Percentiles rank a stretch among this genome's conserved stretches.
Conservation (phyloP, 2,329 filamentous ascomycete genomes). For the Hymenoscyphus repandus region DNA sequence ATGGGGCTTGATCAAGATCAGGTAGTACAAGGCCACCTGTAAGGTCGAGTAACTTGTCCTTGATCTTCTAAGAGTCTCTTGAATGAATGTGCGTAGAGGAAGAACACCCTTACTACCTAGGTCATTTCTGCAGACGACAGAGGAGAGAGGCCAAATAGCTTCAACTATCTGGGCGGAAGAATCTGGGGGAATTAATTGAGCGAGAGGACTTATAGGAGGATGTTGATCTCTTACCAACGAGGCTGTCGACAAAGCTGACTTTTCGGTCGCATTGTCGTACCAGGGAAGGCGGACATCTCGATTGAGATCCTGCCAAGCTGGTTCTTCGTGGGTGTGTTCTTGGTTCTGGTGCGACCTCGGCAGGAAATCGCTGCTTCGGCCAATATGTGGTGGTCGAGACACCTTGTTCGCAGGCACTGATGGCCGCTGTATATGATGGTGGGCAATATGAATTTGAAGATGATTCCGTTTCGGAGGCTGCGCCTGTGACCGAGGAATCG, state of each 20-base stretch:
- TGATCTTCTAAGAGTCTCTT: constrained; percentile 91
- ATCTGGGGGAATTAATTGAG: constrained; percentile 55
- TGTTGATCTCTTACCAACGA: constrained; percentile 75
- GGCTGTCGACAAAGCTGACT: constrained; percentile 90
- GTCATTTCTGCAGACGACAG: constrained; percentile 69
- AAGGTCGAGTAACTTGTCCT: constrained; percentile 96
- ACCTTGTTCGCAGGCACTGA: constrained; percentile 29
- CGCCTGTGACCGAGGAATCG: constrained; percentile 58
- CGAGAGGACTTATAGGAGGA: constrained; percentile 26
- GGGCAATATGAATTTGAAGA: constrained; percentile 40
- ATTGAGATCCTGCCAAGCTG: constrained; percentile 47
- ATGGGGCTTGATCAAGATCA: constrained; percentile 88
- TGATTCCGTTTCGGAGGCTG: constrained; percentile 43
- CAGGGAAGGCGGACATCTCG: constrained; percentile 66
- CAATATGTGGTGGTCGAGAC: constrained; percentile 27
- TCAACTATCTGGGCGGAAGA: constrained; percentile 96
- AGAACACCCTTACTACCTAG: constrained; percentile 71
- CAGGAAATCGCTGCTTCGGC: constrained; percentile 32
- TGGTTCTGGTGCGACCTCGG: constrained; percentile 52
- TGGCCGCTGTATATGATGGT: constrained; percentile 31
- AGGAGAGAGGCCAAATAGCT: constrained; percentile 92
- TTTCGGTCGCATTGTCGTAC: constrained; percentile 88
- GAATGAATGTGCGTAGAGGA: constrained; percentile 90
- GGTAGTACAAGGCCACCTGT: constrained; percentile 93
- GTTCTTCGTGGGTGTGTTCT: constrained; percentile 60